These are phyloP conservation scores for Cystobasidium ongulense DNA, from an alignment of 768 basidiomycete genomes.

Conservation along the genomic window DNA sequence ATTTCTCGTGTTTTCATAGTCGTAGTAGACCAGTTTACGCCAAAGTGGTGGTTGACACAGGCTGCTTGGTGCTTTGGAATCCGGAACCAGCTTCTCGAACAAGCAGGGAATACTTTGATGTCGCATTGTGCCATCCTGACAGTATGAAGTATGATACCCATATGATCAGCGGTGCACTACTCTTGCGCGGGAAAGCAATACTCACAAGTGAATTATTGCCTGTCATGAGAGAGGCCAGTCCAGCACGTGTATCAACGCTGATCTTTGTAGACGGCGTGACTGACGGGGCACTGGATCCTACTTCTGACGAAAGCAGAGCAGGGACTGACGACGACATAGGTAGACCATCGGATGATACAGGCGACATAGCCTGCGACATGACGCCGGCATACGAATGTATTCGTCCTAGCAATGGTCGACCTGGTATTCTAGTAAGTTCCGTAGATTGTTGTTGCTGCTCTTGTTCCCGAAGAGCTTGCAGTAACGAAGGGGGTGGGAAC, in stretches of 20 bases:
- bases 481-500: background rate
- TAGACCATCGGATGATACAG: background rate
- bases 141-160: too few relatives aligned
- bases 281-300: background rate
- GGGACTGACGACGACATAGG: background rate
- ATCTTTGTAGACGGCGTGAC: constrained; percentile 18
- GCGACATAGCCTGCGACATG: constrained; percentile 12
- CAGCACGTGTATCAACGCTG: constrained; percentile 33
- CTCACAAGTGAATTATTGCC: constrained; percentile 35
- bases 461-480: background rate
- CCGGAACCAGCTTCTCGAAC: constrained; percentile 10
- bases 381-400: background rate
- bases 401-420: background rate
- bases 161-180: background rate
- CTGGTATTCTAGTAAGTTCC: background rate
- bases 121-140: background rate
- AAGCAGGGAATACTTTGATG: constrained; percentile 34
- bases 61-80: background rate
- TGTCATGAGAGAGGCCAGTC: constrained; percentile 29
- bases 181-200: constrained; percentile 31
- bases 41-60: constrained; percentile 31
- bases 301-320: background rate
- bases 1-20: background rate
- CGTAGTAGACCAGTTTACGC: background rate
- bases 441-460: background rate